phyloP scores from a whole-genome alignment of 2,329 filamentous ascomycete species.

The Claviceps sp. region DNA sequence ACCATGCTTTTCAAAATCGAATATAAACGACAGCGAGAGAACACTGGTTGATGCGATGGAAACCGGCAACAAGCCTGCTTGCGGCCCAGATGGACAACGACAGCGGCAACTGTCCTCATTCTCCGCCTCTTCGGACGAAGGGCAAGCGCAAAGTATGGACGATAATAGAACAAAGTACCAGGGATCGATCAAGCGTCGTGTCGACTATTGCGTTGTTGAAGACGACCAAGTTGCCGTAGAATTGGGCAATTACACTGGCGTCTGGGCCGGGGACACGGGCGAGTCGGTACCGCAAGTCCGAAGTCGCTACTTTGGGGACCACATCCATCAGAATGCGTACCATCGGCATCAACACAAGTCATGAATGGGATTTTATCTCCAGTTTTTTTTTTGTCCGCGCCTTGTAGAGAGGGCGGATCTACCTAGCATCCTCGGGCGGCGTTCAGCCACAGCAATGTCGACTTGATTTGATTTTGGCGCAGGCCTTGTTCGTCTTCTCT shows the following conservation, averaged over 20 bases:
- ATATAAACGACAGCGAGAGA: constrained; percentile 5
- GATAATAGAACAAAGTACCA: background rate
- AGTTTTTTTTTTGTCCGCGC: background rate
- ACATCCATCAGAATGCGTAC: constrained; percentile 9
- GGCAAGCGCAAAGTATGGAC: background rate
- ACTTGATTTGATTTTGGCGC: too few relatives aligned
- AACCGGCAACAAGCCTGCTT: background rate
- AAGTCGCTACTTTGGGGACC: constrained; percentile 10
- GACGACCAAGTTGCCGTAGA: constrained; percentile 2
- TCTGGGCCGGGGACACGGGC: constrained; percentile 9
- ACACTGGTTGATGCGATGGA: constrained; percentile 3
- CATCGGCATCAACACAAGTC: background rate
- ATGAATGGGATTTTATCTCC: background rate
- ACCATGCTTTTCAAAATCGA: background rate
- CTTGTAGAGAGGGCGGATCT: background rate
- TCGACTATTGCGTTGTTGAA: constrained; percentile 7
- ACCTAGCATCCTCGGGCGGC: background rate
- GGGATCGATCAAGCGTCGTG: constrained; percentile 6
- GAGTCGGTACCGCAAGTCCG: constrained; percentile 6
- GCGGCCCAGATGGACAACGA: background rate
- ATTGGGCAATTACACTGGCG: constrained; percentile 12
- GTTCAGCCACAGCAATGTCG: too few relatives aligned
- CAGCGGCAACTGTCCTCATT: background rate
- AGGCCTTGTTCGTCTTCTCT: background rate
- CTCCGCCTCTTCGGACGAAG: background rate